phyloP scores from a whole-genome alignment of 2,329 filamentous ascomycete genomes.

The Teratosphaeria zuluensis region DNA sequence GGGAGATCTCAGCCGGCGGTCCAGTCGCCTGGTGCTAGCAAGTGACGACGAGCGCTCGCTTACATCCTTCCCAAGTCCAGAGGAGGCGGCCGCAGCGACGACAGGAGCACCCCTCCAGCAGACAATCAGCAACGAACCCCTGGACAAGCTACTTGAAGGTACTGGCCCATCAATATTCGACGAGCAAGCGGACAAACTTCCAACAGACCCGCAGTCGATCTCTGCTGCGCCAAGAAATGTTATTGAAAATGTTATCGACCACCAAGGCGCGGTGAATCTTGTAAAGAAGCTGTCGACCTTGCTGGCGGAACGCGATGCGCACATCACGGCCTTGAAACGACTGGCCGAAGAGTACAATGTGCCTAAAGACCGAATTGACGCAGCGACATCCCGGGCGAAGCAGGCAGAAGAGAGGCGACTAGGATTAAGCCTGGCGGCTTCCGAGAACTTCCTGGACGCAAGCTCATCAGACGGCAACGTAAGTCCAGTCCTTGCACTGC shows the following conservation, averaged over 20 bases:
- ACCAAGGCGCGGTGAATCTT: slow-evolving; percentile 21
- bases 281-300: slow-evolving; percentile 19
- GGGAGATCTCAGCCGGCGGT: slow-evolving; percentile 9
- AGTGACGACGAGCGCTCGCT: slow-evolving; percentile 18
- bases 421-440: slow-evolving; percentile 15
- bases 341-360: slow-evolving; percentile 25
- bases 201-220: slow-evolving; percentile 18
- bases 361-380: slow-evolving; percentile 17
- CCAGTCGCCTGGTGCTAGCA: slow-evolving; percentile 2
- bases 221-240: slow-evolving; percentile 15
- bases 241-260: slow-evolving; percentile 19
- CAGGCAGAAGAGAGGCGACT: slow-evolving; percentile 19
- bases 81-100: background rate
- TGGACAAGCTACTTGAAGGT: slow-evolving; percentile 21
- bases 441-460: slow-evolving; percentile 11
- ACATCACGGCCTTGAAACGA: slow-evolving; percentile 24
- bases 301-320: slow-evolving; percentile 25
- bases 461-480: slow-evolving; percentile 8
- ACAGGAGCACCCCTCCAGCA: background rate
- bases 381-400: slow-evolving; percentile 17
- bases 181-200: slow-evolving; percentile 10
- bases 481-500: background rate
- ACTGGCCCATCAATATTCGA: slow-evolving; percentile 25
- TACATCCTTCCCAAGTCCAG: slow-evolving; percentile 24
- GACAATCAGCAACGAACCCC: slow-evolving; percentile 1